Evolutionary conservation across 306 rosid species (phyloP), one percentile per base, ranked within the genome.

Genomic region (Sicyos edulis): DNA sequence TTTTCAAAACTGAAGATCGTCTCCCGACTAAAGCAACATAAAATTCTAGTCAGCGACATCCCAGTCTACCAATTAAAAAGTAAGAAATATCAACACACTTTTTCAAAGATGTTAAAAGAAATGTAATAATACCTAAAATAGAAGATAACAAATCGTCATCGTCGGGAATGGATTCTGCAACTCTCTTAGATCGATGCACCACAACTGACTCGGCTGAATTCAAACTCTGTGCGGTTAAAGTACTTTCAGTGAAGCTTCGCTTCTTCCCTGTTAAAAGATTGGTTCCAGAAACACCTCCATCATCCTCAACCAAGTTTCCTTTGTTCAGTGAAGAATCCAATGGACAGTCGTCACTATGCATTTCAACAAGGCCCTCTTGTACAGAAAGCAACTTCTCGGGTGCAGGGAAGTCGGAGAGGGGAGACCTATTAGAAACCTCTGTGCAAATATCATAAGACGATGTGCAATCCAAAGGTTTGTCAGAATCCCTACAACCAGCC

Each of bases 111-210:
- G 55, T 44, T 22, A 56, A 56, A 15, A 37, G 7, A 8, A 24
- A 53, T 40, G 76, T 26, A 72, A 40, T 21, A 29, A 78, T 86
- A 95, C 99, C 99, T 89, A 95, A 85, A 77, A 95, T 95, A 50
- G 99, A 91, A 75, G 99, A 95, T 84, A 95, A 82, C 69, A 95
- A 74, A 86, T 95, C 99, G 83, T 95, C 88, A 57, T 95, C 99
- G 78, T 88, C 96, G 54, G 99, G 99, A 83, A 95, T 68, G 52
- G 88, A 85, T 76, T 86, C 92, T 4, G 79, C 65, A 49, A 86
- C 85, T 78, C 85, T 85, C 83, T 80, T 85, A 73, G 84, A 87
- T 80, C 66, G 85, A 64, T 82, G 76, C 74, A 82, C 88, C 40
- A 82, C 87, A 73, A 82, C 84, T 49, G 99, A 91, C 74, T 86